Conservation (phyloP, 2,329 filamentous ascomycete species). For the Endoconidiophora laricicola region DNA sequence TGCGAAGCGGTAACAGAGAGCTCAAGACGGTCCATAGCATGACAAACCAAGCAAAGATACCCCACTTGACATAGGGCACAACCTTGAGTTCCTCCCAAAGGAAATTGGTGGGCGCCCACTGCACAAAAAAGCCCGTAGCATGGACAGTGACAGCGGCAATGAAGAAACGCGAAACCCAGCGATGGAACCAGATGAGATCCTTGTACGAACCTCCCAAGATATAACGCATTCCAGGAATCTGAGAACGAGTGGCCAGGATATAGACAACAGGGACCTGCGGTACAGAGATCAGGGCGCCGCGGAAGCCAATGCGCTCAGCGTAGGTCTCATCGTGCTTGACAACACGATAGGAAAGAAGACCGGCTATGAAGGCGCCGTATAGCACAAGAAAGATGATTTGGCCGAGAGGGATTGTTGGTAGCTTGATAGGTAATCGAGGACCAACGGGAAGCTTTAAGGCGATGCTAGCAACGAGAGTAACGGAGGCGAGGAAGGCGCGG, state of each 20-base stretch:
- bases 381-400: slow-evolving; percentile 33
- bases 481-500: slow-evolving; percentile 44
- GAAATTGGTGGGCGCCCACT: slow-evolving; percentile 45
- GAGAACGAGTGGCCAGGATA: slow-evolving; percentile 43
- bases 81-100: slow-evolving; percentile 39
- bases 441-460: slow-evolving; percentile 34
- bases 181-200: slow-evolving; percentile 55
- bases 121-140: slow-evolving; percentile 49
- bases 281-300: slow-evolving; percentile 49
- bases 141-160: slow-evolving; percentile 52
- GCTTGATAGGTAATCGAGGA: slow-evolving; percentile 31
- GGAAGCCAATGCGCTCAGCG: slow-evolving; percentile 49
- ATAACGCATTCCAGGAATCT: slow-evolving; percentile 30
- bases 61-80: slow-evolving; percentile 50
- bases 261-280: slow-evolving; percentile 49
- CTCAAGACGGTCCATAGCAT: slow-evolving; percentile 49
- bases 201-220: slow-evolving; percentile 49
- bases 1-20: slow-evolving; percentile 45
- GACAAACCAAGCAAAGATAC: slow-evolving; percentile 48
- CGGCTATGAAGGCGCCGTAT: slow-evolving; percentile 43
- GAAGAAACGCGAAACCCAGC: slow-evolving; percentile 55
- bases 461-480: slow-evolving; percentile 37
- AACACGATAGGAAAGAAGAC: slow-evolving; percentile 36
- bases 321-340: slow-evolving; percentile 36
- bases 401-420: slow-evolving; percentile 41